Base-by-base conservation (phyloP, 768 basidiomycete genomes). In the Tulasnella sp. region DNA sequence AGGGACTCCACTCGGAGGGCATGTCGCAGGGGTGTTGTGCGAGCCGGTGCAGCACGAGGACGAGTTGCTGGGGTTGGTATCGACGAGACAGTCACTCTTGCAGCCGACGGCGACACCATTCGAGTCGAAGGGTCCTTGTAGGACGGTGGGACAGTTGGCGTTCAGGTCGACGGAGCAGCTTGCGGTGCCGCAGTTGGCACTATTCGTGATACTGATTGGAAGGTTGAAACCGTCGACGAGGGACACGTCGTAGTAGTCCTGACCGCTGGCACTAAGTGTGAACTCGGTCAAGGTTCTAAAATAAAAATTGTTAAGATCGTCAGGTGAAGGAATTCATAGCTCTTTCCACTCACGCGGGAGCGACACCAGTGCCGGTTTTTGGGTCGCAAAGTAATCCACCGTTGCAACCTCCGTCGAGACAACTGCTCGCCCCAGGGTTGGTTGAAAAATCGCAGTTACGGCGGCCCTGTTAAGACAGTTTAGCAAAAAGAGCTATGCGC, bases 301-400 rank as follows among this genome's bases (percentile, higher is more conserved):
- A 11, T 43, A 19, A 11, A 43, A n/a, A n/a, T n/a, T n/a, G n/a
- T n/a, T n/a, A n/a, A n/a, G n/a, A n/a, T n/a, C n/a, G n/a, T n/a
- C n/a, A n/a, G n/a, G n/a, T n/a, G 41, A 11, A 43, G n/a, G n/a
- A n/a, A n/a, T n/a, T n/a, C n/a, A n/a, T n/a, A n/a, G n/a, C n/a
- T n/a, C n/a, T n/a, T n/a, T n/a, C n/a, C n/a, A n/a, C 52, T 7
- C 43, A 58, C 42, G 66, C 66, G 9, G 65, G 67, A 19, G 67
- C 63, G 3, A 68, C 67, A 24, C 66, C 74, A 0, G 74, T 75
- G 3, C 75, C 75, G 11, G 68, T 70, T 60, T 65, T 52, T 13
- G 68, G 61, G 62, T 73, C 71, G 55, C 74, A 75, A 21, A 66
- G 42, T 0, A 75, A 65, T 38, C 75, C 75, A 47, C 75, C 56